phyloP scores from a whole-genome alignment of 148 eudicot species.

The Nepenthes mirabilis region DNA sequence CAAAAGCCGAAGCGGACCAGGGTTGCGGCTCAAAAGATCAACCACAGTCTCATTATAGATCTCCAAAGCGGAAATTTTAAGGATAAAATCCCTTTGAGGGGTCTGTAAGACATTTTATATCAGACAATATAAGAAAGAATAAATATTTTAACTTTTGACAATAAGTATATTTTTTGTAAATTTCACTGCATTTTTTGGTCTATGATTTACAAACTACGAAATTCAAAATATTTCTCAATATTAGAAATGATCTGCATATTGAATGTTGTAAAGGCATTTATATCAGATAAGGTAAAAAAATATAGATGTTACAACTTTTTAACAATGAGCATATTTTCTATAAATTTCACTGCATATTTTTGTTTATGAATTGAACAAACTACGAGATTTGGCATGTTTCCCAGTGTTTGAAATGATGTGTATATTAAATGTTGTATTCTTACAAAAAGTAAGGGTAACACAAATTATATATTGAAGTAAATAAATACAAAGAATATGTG shows the following conservation, averaged over 20 bases:
- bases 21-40: slow-evolving; percentile 69
- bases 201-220: no score
- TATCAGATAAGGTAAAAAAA: no score
- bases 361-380: no score
- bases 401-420: background rate
- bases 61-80: slow-evolving; percentile 83
- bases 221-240: no score
- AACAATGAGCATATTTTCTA: no score
- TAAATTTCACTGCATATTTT: no score
- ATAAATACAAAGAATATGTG: no score
- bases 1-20: slow-evolving; percentile 83
- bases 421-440: no score
- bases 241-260: no score
- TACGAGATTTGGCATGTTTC: background rate
- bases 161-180: background rate
- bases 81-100: slow-evolving; percentile 45
- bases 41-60: slow-evolving; percentile 90
- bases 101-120: slow-evolving; percentile 24
- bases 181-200: no score
- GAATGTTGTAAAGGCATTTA: no score
- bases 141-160: background rate
- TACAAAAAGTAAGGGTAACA: background rate
- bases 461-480: background rate
- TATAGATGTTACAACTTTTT: no score
- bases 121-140: background rate